phyloP scores from a whole-genome alignment of 805 yeast genomes.

The Sugiyamaella boreocaroliniensis region DNA sequence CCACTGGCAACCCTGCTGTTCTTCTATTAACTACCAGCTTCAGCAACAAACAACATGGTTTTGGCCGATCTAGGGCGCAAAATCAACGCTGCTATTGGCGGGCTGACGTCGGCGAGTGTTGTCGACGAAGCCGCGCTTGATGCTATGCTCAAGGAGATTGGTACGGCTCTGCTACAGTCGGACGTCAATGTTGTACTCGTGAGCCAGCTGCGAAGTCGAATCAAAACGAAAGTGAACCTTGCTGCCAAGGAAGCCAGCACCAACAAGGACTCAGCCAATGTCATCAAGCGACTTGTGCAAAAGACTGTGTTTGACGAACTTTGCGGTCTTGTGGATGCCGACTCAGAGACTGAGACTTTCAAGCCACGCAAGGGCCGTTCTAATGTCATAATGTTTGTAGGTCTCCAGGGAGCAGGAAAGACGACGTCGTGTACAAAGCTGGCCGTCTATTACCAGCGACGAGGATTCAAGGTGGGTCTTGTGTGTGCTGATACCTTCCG shows the following conservation, averaged over 20 bases:
- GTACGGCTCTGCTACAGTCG: conserved; percentile 85
- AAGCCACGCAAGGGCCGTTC: conserved; percentile 80
- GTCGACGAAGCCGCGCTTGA: conserved; percentile 62
- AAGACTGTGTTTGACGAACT: conserved; percentile 93
- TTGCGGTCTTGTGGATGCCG: conserved; percentile 73
- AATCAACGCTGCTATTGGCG: conserved; percentile 65
- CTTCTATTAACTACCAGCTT: too few species aligned
- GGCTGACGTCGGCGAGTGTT: conserved; percentile 49
- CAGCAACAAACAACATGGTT: conserved; percentile 44
- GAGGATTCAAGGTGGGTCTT: conserved; percentile 91
- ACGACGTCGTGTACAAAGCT: conserved; percentile 95
- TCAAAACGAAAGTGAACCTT: conserved; percentile 50
- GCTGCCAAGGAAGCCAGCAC: conserved; percentile 41
- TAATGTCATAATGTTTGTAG: conserved; percentile 93
- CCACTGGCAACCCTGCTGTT: neutral
- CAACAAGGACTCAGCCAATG: conserved; percentile 52
- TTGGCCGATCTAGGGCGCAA: conserved; percentile 73
- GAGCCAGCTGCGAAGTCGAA: conserved; percentile 63
- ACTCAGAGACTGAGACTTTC: conserved; percentile 43
- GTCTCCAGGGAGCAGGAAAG: conserved; percentile 98
- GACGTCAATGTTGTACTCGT: conserved; percentile 90
- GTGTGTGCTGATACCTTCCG: conserved; percentile 99
- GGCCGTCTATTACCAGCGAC: conserved; percentile 87
- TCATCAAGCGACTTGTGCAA: conserved; percentile 75
- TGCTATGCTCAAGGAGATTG: conserved; percentile 74